Conservation (phyloP, 495 filamentous ascomycete species). For the Penicillium pulvis region DNA sequence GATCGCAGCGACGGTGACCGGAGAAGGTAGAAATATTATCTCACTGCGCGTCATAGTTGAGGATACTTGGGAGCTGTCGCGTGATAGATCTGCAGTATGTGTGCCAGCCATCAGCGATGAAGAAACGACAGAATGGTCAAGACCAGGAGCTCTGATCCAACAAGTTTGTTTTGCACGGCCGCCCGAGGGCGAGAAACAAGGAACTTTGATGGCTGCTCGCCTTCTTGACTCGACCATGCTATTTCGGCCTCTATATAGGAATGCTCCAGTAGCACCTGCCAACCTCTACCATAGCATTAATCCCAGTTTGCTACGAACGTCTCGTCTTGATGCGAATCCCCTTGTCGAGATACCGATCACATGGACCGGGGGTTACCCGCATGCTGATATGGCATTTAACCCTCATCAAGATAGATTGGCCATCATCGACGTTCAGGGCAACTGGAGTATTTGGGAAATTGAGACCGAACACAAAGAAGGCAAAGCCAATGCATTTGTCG, state of each 20-base stretch:
- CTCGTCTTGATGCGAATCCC: slow-evolving; percentile 63
- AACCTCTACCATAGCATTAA: slow-evolving; percentile 24
- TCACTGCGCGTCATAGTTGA: slow-evolving; percentile 40
- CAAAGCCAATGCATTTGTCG: slow-evolving; percentile 29
- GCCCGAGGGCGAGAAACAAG: slow-evolving; percentile 37
- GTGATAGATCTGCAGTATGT: slow-evolving; percentile 23
- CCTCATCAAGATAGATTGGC: slow-evolving; percentile 70
- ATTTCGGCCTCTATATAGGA: slow-evolving; percentile 57
- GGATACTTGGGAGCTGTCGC: slow-evolving; percentile 33
- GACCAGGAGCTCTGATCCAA: slow-evolving; percentile 59
- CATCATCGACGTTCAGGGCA: slow-evolving; percentile 69
- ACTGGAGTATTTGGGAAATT: slow-evolving; percentile 79
- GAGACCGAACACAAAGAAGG: slow-evolving; percentile 39
- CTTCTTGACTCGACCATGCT: slow-evolving; percentile 57
- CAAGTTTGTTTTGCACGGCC: slow-evolving; percentile 66
- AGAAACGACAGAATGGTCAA: slow-evolving; percentile 57
- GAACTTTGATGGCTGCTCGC: slow-evolving; percentile 65
- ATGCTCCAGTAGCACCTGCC: slow-evolving; percentile 29
- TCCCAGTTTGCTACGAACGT: slow-evolving; percentile 32
- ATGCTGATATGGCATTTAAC: slow-evolving; percentile 78
- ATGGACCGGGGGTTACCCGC: slow-evolving; percentile 57
- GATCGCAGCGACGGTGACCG: slow-evolving; percentile 46
- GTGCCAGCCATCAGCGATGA: slow-evolving; percentile 36
- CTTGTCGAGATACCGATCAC: slow-evolving; percentile 55
- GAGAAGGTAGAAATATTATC: slow-evolving; percentile 44